Percentiles rank a stretch among this genome's conserved stretches.
Conservation (phyloP, 768 basidiomycete species). For the Boletus subparvulus region DNA sequence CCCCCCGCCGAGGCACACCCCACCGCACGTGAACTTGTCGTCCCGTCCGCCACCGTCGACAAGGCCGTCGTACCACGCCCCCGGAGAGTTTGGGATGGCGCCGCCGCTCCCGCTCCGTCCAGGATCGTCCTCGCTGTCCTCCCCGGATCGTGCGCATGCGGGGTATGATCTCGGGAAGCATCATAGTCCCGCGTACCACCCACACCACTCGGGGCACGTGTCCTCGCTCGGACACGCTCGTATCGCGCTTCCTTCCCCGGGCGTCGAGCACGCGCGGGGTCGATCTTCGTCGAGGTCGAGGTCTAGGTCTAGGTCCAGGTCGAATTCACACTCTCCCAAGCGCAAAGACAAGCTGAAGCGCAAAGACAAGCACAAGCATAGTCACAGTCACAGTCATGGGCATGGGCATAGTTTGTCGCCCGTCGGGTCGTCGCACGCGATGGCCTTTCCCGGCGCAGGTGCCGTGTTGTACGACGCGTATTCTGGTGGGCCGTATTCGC, state of each 20-base stretch:
- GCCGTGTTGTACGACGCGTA: background rate
- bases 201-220: background rate
- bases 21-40: constrained; percentile 14
- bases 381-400: background rate
- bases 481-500: constrained; percentile 1
- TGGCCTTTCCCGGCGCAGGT: background rate
- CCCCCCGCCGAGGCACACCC: background rate
- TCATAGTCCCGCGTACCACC: background rate
- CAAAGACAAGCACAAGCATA: background rate
- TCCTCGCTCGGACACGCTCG: background rate
- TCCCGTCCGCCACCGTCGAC: constrained; percentile 11
- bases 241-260: background rate
- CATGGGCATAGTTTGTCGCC: background rate
- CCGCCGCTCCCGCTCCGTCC: background rate
- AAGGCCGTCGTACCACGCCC: background rate
- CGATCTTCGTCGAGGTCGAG: background rate
- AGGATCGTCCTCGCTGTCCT: background rate
- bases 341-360: too few relatives aligned
- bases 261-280: background rate
- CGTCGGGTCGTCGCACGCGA: background rate
- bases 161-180: background rate
- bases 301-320: background rate
- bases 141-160: background rate
- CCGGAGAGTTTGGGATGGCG: background rate
- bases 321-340: background rate